A percentile compares a stretch with the other conserved stretches of the same genome.
These are phyloP conservation scores for Beauveria asiatica DNA, from an alignment of 2,329 filamentous ascomycete species.

Conservation along the genomic window DNA sequence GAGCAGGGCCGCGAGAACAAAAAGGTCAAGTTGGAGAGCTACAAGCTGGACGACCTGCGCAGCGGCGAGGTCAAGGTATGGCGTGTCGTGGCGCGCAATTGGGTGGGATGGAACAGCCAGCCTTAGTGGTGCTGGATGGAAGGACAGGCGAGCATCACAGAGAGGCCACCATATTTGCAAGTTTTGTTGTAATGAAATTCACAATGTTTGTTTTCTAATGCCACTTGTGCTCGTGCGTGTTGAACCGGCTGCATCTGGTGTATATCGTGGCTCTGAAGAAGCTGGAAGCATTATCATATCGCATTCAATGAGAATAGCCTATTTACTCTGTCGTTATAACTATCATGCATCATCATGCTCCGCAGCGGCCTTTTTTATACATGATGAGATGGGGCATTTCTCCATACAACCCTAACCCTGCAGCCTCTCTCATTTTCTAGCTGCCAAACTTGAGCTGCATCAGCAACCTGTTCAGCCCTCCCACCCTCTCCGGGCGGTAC, in stretches of 20 bases:
- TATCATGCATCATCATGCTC: neutral
- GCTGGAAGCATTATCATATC: neutral
- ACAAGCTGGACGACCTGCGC: constrained; percentile 82
- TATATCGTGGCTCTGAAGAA: neutral
- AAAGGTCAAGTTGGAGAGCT: constrained; percentile 91
- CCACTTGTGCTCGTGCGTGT: neutral
- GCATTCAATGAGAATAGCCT: neutral
- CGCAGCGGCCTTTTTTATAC: neutral
- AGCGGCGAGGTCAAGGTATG: constrained; percentile 96
- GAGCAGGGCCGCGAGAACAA: constrained; percentile 90
- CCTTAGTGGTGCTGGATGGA: constrained; percentile 36
- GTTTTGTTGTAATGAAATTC: constrained; percentile 8
- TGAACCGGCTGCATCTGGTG: neutral
- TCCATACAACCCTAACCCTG: neutral
- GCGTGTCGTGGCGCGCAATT: constrained; percentile 85
- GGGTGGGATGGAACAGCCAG: constrained; percentile 77
- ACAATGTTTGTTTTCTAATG: neutral
- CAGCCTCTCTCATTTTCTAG: constrained; percentile 13
- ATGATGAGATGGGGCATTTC: neutral
- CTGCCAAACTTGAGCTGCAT: constrained; percentile 77
- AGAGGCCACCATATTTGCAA: constrained; percentile 9
- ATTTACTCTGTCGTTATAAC: neutral
- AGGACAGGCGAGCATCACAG: constrained; percentile 11
- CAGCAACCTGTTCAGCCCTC: constrained; percentile 73
- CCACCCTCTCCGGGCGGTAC: constrained; percentile 65